Base-by-base conservation (phyloP, 2,329 filamentous ascomycete genomes). In the Aspergillus arachidicola region DNA sequence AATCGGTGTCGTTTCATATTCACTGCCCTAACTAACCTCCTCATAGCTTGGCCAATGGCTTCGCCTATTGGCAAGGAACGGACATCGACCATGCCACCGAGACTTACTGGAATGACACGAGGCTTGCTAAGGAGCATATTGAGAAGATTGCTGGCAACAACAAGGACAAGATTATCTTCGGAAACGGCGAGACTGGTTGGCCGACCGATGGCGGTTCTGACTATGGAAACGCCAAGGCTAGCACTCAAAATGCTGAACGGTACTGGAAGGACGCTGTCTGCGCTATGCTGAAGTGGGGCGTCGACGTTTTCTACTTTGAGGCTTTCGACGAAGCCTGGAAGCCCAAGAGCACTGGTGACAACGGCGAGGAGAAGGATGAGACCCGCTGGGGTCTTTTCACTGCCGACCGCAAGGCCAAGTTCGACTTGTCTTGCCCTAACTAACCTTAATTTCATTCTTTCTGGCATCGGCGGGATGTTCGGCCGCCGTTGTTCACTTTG, bases 311-410 rank as follows among this genome's bases (percentile, higher is more conserved):
- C 80, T 89, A 86, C 79, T 92, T 92, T 69, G 89, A 91, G 82
- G 89, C 89, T 50, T 91, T 90, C 69, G 89, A 91, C 70, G 89
- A 92, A 84, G 81, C 85, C 63, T 90, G 87, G 87, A 91, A 91
- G 85, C 87, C 89, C 59, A 76, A 82, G 51, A 85, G 83, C 67
- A 78, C 84, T 64, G 89, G 89, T 70, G 84, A 89, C 73, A 86
- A 88, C 71, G 89, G 89, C 66, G 76, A 84, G 67, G 77, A 80
- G 12, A 84, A 82, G 55, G 85, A 89, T 70, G 89, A 91, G 84
- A 88, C 84, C 41, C 84, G 89, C 70, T 91, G 89, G 89, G 89
- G 89, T 71, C 86, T 87, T 48, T 90, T 88, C 84, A 87, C 83
- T 48, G 80, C 82, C 0, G 83, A 88, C 64, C 82, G 88, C 69